A percentile compares a stretch with the other conserved stretches of the same genome.
These are phyloP conservation scores for Coemansia sp. DNA, from an alignment of 192 early-diverging fungal genomes.

Conservation along the genomic window DNA sequence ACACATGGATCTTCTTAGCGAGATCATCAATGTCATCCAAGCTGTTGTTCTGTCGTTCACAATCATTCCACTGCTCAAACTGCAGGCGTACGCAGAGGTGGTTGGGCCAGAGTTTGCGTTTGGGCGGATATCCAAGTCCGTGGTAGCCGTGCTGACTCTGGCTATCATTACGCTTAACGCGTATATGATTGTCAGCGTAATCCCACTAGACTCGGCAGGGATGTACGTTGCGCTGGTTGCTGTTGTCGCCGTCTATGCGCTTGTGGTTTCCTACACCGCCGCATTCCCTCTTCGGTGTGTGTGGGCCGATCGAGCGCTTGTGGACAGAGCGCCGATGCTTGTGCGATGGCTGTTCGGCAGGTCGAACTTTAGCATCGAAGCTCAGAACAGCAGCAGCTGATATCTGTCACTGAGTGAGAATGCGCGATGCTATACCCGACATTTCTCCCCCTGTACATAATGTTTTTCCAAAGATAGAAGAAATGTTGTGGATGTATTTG, in stretches of 20 bases:
- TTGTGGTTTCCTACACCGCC: conserved; percentile 29
- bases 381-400: neutral
- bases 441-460: neutral
- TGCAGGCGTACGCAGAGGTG: conserved; percentile 57
- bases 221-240: conserved; percentile 46
- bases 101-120: conserved; percentile 57
- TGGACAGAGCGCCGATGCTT: conserved; percentile 32
- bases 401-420: no score
- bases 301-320: conserved; percentile 21
- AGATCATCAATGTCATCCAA: conserved; percentile 71
- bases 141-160: conserved; percentile 22
- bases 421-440: no score
- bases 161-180: conserved; percentile 49
- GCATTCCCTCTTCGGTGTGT: conserved; percentile 38
- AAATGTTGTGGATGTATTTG: no score
- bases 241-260: conserved; percentile 24
- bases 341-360: conserved; percentile 47
- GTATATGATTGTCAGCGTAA: conserved; percentile 51
- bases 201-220: conserved; percentile 36
- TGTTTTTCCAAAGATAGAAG: no score
- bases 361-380: conserved; percentile 1
- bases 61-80: conserved; percentile 66
- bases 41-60: conserved; percentile 67
- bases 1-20: conserved; percentile 68
- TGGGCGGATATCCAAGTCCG: conserved; percentile 19